Evolutionary conservation across 2,329 filamentous ascomycete species (phyloP), one percentile per base, ranked within the genome.

Genomic region (Dichotomopilus funicola): DNA sequence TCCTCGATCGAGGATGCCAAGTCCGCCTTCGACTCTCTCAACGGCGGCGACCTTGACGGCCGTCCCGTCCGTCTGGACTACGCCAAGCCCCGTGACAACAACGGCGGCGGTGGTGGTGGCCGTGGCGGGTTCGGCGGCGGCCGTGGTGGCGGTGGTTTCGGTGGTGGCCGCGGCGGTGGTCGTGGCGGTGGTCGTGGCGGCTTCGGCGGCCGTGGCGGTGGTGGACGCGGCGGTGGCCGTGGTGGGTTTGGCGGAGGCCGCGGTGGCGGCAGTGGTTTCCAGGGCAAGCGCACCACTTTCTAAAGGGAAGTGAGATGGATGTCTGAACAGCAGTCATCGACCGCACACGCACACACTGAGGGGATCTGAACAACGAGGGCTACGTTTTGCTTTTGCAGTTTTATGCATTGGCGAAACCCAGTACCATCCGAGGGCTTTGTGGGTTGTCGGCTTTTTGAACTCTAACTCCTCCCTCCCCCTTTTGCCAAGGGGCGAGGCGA

Each of bases 31-130:
- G 78, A 86, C 65, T 75, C 78, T 54, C 72, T 79, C 58, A 78
- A 83, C 60, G 80, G 81, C 51, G 70, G 75, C 62, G 84, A 89
- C 57, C 80, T 94, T 65, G 80, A 77, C 61, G 83, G 88, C 55
- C 89, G 91, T 65, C 72, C 81, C 52, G 78, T 96, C 63, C 88
- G 91, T 65, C 84, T 96, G 53, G 91, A 96, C 80, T 96, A 79
- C 72, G 82, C 86, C 64, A 85, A 87, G 63, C 78, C 78, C 64
- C 78, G 78, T 60, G 71, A 79, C 61, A 71, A 73, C 59, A 70
- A 71, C 59, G 73, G 80, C 59, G 78, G 82, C 59, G 73, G 79
- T 57, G 73, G 76, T 57, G 69, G 73, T 54, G 69, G 76, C 61
- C 70, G 72, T 58, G 63, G 72, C 35, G 68, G 74, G 48, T 68